These are phyloP conservation scores for Fraxinus nigra DNA, from an alignment of 305 asterid genomes.

Conservation along the genomic window DNA sequence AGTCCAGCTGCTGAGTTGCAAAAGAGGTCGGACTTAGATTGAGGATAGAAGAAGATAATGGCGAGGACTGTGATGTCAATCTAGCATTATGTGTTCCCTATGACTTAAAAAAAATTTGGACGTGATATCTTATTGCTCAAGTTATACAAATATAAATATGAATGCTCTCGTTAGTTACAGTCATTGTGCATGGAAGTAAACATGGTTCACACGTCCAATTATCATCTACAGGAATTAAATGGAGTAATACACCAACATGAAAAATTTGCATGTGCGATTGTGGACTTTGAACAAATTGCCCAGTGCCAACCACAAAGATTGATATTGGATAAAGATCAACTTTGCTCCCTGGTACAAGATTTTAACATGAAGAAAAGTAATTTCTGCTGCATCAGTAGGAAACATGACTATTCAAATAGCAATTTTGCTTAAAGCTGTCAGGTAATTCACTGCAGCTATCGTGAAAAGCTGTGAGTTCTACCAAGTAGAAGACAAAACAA, in stretches of 20 bases:
- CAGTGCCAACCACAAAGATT: slow-evolving; percentile 1
- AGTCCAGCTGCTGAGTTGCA: slow-evolving; percentile 50
- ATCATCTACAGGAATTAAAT: neutral
- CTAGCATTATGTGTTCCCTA: slow-evolving; percentile 59
- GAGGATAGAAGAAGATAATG: slow-evolving; percentile 45
- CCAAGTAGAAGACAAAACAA: slow-evolving; percentile 7
- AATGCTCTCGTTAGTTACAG: neutral
- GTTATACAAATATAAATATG: neutral
- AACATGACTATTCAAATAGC: neutral
- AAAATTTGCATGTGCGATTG: slow-evolving; percentile 2
- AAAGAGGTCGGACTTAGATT: slow-evolving; percentile 55
- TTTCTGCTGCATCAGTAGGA: slow-evolving; percentile 10
- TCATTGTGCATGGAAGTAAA: neutral
- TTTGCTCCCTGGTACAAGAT: neutral
- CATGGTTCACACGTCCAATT: neutral
- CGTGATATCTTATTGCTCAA: neutral
- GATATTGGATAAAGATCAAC: neutral
- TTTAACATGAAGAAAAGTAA: slow-evolving; percentile 5
- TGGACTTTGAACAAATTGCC: slow-evolving; percentile 4
- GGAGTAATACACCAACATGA: neutral
- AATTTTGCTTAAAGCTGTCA: neutral
- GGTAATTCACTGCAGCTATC: slow-evolving; percentile 2
- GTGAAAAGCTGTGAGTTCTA: slow-evolving; percentile 7
- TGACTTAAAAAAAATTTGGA: slow-evolving; percentile 20
- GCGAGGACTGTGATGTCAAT: slow-evolving; percentile 44